These are phyloP conservation scores for Neofusicoccum sp. DNA, from an alignment of 2,329 filamentous ascomycete species.

Conservation along the genomic window DNA sequence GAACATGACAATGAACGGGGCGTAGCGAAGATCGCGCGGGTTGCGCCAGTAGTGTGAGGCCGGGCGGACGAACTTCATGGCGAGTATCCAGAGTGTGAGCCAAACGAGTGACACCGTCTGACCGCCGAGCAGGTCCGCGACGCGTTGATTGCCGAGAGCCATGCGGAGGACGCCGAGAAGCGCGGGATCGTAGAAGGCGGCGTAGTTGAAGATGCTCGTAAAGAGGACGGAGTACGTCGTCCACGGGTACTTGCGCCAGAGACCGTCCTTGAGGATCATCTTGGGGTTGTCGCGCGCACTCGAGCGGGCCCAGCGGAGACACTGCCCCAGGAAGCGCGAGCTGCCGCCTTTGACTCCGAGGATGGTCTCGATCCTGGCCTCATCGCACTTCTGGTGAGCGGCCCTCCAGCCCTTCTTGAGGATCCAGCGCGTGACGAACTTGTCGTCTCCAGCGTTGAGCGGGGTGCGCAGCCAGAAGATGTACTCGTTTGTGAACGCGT, in stretches of 20 bases:
- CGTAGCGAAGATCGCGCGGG: conserved; percentile 51
- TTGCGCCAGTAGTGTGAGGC: conserved; percentile 52
- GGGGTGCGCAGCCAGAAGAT: conserved; percentile 20
- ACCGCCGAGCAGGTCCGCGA: conserved; percentile 15
- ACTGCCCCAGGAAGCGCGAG: conserved; percentile 26
- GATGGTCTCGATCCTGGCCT: conserved; percentile 51
- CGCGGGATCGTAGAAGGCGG: conserved; percentile 51
- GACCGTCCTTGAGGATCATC: conserved; percentile 32
- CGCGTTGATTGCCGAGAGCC: conserved; percentile 22
- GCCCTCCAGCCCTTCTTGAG: conserved; percentile 49
- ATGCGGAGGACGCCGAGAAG: conserved; percentile 38
- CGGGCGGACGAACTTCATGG: conserved; percentile 59
- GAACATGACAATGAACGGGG: conserved; percentile 54
- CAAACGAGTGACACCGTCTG: conserved; percentile 19
- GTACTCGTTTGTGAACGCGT: conserved; percentile 26
- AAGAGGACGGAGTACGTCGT: conserved; percentile 57
- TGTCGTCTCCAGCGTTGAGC: conserved; percentile 33
- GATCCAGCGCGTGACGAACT: conserved; percentile 54
- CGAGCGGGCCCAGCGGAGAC: conserved; percentile 26
- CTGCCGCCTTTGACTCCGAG: conserved; percentile 31
- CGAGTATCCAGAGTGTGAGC: conserved; percentile 49
- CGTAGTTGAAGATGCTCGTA: conserved; percentile 55
- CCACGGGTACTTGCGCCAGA: conserved; percentile 50
- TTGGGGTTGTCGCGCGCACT: conserved; percentile 21
- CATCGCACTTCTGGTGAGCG: conserved; percentile 51